Conservation (phyloP, 352 stramenopile genomes). For the Globisporangium cylindrosporum region DNA sequence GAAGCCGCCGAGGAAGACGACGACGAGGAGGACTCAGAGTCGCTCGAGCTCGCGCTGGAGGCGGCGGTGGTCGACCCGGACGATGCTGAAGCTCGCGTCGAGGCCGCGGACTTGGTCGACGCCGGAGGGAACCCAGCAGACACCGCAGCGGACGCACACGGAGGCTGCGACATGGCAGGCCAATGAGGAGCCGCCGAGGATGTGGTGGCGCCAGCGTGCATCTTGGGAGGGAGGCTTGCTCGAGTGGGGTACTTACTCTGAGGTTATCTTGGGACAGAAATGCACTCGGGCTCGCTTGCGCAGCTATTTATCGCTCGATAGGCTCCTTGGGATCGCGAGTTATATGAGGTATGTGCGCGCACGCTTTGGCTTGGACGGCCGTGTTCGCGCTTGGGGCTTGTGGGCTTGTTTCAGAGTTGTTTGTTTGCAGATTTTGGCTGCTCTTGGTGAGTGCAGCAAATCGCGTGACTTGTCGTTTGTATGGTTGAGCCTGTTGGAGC, state of each 20-base stretch:
- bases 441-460: neutral
- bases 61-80: conserved; percentile 9
- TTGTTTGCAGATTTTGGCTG: conserved; percentile 6
- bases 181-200: neutral
- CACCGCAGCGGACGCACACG: neutral
- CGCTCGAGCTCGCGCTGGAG: conserved; percentile 11
- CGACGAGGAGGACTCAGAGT: neutral
- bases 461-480: conserved; percentile 3
- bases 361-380: neutral
- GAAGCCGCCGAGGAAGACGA: conserved; percentile 6
- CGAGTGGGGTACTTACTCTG: neutral
- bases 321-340: neutral
- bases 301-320: neutral
- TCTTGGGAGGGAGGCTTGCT: neutral
- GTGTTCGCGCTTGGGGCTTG: neutral
- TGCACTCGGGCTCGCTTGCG: neutral
- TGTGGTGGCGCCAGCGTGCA: neutral
- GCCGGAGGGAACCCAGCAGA: neutral
- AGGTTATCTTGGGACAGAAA: neutral
- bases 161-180: neutral
- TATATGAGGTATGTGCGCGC: neutral
- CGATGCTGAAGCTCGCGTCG: neutral
- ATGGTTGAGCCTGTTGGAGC: conserved; percentile 2
- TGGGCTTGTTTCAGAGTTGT: conserved; percentile 10
- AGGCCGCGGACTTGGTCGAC: neutral